phyloP scores from a whole-genome alignment of 192 early-diverging fungal genomes.

The Entophlyctis helioformis region DNA sequence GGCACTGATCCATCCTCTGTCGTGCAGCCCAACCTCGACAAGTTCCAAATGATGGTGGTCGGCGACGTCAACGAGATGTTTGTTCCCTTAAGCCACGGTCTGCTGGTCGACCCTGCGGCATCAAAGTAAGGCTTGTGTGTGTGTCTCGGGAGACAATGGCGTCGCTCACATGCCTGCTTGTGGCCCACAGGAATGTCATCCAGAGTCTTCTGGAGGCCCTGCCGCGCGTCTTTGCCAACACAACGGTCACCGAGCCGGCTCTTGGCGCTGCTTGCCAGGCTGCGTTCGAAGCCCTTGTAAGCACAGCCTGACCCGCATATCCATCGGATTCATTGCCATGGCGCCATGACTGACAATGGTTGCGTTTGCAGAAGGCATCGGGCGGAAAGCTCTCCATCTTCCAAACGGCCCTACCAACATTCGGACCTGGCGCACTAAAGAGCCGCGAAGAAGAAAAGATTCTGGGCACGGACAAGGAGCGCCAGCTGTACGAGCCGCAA shows the following conservation, averaged over 20 bases:
- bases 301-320: background rate
- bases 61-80: conserved; percentile 86
- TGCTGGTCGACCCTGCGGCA: conserved; percentile 76
- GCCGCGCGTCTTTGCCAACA: conserved; percentile 72
- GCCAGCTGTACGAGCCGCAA: conserved; percentile 71
- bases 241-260: conserved; percentile 58
- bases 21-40: conserved; percentile 58
- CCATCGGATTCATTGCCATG: background rate
- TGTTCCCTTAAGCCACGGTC: conserved; percentile 84
- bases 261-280: conserved; percentile 75
- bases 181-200: conserved; percentile 22
- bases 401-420: conserved; percentile 74
- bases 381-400: conserved; percentile 89
- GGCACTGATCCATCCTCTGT: background rate
- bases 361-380: conserved; percentile 38
- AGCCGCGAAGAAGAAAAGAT: conserved; percentile 82
- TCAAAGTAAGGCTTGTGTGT: conserved; percentile 46
- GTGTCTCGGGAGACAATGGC: too few relatives aligned
- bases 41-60: conserved; percentile 91
- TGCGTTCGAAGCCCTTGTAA: conserved; percentile 59
- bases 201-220: conserved; percentile 70
- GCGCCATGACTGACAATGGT: too few relatives aligned
- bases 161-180: background rate
- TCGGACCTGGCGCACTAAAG: conserved; percentile 79
- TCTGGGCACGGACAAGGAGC: conserved; percentile 87